Base-by-base conservation (phyloP, 1,284 basidiomycete genomes). In the Cutaneotrichosporon spelunceum region DNA sequence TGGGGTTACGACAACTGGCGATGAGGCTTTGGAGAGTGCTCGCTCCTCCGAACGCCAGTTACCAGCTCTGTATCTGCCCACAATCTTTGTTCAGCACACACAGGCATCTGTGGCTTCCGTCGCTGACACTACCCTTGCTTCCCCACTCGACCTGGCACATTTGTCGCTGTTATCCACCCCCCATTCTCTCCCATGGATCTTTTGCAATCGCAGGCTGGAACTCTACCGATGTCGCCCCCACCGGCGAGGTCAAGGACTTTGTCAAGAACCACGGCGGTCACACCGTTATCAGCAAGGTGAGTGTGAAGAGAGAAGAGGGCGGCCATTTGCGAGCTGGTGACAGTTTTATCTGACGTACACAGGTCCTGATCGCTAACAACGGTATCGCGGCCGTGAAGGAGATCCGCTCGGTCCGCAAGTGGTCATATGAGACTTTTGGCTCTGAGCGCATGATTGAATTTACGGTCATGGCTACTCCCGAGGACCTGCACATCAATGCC, bases 331-430 rank as follows among this genome's bases (percentile, higher is more conserved):
- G 19, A 19, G 16, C 3, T n/a, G 19, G 39, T 19, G 19, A 19
- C 34, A 6, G 39, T 30, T 29, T 30, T 29, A 24, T 45, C 56
- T 64, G 33, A 64, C 59, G 3, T n/a, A 26, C 14, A 23, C 70
- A 94, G 93, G 88, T 97, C 69, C 88, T 97, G 71, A 96, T 96
- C 77, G 93, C 93, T 68, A 96, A 96, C 81, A 96, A 96, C 78
- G 93, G 93, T 85, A 99, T 99, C 74, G 96, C 94, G 56, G 96
- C 95, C 62, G 96, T 99, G 57, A 99, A 99, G 81, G 95, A 99
- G 81, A 99, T 99, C 74, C 88, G 96, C 60, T 99, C 96, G 54
- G 90, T 99, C 72, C 87, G 96, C 67, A 95, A 98, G 87, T 99
- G 96, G 96, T 93, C 92, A 70, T 99, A 99, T 82, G 96, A 99